Evolutionary conservation across 805 yeast genomes (phyloP).

Genomic region (Myxozyma melibiosi): DNA sequence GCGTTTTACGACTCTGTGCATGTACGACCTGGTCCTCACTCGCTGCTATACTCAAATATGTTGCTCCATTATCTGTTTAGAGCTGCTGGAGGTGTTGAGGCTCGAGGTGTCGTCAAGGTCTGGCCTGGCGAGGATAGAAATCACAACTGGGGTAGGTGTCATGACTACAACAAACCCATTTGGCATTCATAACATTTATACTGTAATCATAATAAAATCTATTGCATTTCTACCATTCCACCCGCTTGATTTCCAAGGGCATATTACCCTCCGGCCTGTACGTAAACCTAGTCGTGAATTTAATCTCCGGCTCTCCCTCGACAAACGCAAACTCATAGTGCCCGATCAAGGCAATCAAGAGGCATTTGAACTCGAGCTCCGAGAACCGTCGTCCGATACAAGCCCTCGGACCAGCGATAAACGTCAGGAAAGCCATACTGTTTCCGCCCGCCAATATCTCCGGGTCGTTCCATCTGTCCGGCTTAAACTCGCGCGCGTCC

Average conservation of each 20-base stretch:
- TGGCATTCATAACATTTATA: no score
- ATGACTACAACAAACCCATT: not conserved
- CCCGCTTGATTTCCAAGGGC: conserved; percentile 12
- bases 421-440: conserved; percentile 20
- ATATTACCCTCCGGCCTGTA: conserved; percentile 18
- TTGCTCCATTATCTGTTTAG: conserved; percentile 23
- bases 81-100: conserved; percentile 22
- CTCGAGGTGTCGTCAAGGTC: conserved; percentile 7
- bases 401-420: conserved; percentile 27
- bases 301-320: conserved; percentile 10
- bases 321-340: conserved; percentile 8
- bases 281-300: conserved; percentile 11
- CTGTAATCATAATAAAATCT: not conserved
- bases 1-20: conserved; percentile 16
- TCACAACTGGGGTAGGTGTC: conserved; percentile 11
- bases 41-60: conserved; percentile 18
- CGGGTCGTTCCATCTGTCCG: conserved; percentile 28
- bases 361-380: conserved; percentile 23
- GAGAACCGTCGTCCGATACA: conserved; percentile 31
- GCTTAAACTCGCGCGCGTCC: conserved; percentile 27
- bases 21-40: conserved; percentile 7
- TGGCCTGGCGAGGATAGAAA: conserved; percentile 8
- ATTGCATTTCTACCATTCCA: conserved; percentile 6
- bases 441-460: conserved; percentile 9
- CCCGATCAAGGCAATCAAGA: conserved; percentile 21